Conservation (phyloP, 148 eudicot genomes). For the Chenopodium suecicum region DNA sequence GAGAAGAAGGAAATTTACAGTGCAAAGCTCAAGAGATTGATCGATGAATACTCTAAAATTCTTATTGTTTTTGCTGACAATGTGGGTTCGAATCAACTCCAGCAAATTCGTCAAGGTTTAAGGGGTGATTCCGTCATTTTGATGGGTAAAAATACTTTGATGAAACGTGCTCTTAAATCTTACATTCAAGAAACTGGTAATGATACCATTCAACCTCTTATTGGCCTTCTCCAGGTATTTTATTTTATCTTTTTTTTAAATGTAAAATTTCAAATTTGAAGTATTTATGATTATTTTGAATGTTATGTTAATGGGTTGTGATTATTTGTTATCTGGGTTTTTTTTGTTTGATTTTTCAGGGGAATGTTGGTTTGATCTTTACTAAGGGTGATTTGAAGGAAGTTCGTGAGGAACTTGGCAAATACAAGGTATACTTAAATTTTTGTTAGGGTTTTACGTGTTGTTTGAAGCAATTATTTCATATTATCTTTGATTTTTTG, state of each 20-base stretch:
- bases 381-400: slow-evolving; percentile 63
- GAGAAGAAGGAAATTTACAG: slow-evolving; percentile 42
- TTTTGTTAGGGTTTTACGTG: too few species aligned
- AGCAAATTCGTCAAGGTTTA: slow-evolving; percentile 46
- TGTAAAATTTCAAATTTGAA: neutral
- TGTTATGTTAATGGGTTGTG: neutral
- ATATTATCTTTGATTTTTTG: too few species aligned
- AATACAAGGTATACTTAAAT: slow-evolving; percentile 40
- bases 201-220: slow-evolving; percentile 17
- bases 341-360: slow-evolving; percentile 26
- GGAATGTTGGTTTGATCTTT: slow-evolving; percentile 60
- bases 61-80: slow-evolving; percentile 49
- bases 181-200: slow-evolving; percentile 49
- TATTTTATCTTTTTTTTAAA: neutral
- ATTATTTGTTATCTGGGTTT: slow-evolving; percentile 4
- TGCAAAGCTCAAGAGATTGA: slow-evolving; percentile 35
- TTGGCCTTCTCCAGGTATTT: slow-evolving; percentile 33
- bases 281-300: neutral
- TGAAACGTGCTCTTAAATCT: slow-evolving; percentile 43
- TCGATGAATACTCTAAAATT: slow-evolving; percentile 40
- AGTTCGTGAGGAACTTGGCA: slow-evolving; percentile 48
- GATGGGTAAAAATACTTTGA: slow-evolving; percentile 69
- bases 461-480: too few species aligned
- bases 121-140: slow-evolving; percentile 50
- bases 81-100: slow-evolving; percentile 60